Conservation (phyloP, 495 filamentous ascomycete genomes). For the Tuber borchii region DNA sequence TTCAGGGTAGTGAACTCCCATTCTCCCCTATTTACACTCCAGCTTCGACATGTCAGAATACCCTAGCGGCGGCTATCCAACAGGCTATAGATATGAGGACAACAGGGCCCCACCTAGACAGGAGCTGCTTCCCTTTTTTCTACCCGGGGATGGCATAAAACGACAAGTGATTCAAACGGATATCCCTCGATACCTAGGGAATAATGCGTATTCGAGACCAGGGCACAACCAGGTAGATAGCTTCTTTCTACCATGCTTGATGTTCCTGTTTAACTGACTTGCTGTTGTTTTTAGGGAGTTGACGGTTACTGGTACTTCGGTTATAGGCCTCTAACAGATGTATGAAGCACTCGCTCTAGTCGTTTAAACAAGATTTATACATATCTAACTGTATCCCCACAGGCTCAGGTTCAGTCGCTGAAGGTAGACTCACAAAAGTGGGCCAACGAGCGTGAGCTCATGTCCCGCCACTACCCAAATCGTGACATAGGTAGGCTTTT, state of each 20-base stretch:
- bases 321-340: conserved; percentile 33
- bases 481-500: conserved; percentile 16
- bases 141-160: conserved; percentile 31
- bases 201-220: conserved; percentile 28
- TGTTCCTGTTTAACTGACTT: background rate
- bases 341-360: conserved; percentile 14
- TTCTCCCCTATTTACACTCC: background rate
- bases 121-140: conserved; percentile 20
- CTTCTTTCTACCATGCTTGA: background rate
- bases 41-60: background rate
- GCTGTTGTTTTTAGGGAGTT: conserved; percentile 11
- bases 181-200: conserved; percentile 35
- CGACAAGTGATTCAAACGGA: conserved; percentile 36
- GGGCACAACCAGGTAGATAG: conserved; percentile 13
- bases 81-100: background rate
- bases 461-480: background rate
- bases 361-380: background rate
- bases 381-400: conserved; percentile 5
- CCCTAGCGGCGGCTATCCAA: background rate
- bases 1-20: background rate
- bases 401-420: conserved; percentile 35
- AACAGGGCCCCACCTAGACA: background rate
- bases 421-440: conserved; percentile 28
- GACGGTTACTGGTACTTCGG: conserved; percentile 27
- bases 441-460: conserved; percentile 17